Evolutionary conservation across 2,329 filamentous ascomycete genomes (phyloP).

Genomic region (Trichoderma simmonsii): DNA sequence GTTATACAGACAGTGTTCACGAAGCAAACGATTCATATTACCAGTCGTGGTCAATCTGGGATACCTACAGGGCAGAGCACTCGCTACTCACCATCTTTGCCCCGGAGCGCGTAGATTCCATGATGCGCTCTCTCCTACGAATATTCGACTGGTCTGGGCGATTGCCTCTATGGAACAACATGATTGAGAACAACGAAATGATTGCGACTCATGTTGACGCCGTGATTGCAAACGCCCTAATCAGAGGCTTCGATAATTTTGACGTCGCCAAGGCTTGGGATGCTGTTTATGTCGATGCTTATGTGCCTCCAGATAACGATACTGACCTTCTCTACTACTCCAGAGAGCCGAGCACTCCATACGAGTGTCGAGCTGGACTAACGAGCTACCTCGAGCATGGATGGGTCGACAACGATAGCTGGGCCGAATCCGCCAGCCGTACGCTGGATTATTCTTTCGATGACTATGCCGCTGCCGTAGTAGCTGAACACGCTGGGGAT

Average conservation of each 20-base stretch:
- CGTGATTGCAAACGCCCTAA: conserved; percentile 45
- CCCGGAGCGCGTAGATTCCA: conserved; percentile 43
- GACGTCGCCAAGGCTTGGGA: conserved; percentile 42
- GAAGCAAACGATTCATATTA: conserved; percentile 44
- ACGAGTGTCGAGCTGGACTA: conserved; percentile 45
- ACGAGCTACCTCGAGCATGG: conserved; percentile 43
- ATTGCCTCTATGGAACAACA: conserved; percentile 48
- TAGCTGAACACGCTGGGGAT: conserved; percentile 37
- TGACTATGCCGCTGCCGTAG: conserved; percentile 43
- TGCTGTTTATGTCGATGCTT: conserved; percentile 44
- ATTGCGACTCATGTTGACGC: conserved; percentile 48
- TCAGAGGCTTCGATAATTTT: conserved; percentile 41
- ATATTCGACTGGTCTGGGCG: conserved; percentile 47
- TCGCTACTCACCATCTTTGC: conserved; percentile 44
- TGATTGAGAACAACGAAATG: conserved; percentile 51
- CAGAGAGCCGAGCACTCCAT: conserved; percentile 42
- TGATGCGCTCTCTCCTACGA: conserved; percentile 44
- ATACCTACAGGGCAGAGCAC: conserved; percentile 47
- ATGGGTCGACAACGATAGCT: conserved; percentile 47
- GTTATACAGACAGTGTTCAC: conserved; percentile 45
- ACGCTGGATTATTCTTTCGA: conserved; percentile 48
- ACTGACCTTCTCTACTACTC: conserved; percentile 45
- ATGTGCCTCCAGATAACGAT: conserved; percentile 42
- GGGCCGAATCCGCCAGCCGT: conserved; percentile 45
- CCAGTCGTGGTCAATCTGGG: conserved; percentile 51